A percentile compares a stretch with the other conserved stretches of the same genome.
Evolutionary conservation across 805 yeast species (phyloP).

Genomic region (Myxozyma mucilagina): DNA sequence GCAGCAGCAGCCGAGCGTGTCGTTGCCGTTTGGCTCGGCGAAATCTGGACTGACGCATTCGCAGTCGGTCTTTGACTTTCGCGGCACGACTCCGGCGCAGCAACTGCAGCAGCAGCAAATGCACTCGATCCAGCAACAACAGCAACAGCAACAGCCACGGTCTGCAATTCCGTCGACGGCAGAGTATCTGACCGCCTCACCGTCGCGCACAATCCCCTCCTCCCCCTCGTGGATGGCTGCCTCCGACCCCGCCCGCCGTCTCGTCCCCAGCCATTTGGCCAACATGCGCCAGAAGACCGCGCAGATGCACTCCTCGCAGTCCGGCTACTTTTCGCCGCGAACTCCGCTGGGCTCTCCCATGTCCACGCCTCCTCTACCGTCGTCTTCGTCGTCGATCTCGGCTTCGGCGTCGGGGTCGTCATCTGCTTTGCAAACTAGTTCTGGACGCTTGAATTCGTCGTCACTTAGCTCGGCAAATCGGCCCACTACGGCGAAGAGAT

Average conservation of each 20-base stretch:
- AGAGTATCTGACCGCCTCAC: constrained; percentile 14
- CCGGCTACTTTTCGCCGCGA: constrained; percentile 2
- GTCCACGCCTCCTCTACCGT: neutral
- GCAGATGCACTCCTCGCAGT: constrained; percentile 3
- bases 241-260: constrained; percentile 15
- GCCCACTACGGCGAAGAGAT: constrained; percentile 2
- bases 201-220: constrained; percentile 16
- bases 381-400: constrained; percentile 18
- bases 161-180: constrained; percentile 23
- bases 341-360: neutral
- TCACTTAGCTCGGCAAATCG: neutral
- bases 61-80: constrained; percentile 24
- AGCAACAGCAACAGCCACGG: constrained; percentile 21
- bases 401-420: neutral
- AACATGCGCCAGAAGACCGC: constrained; percentile 23
- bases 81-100: constrained; percentile 24
- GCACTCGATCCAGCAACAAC: constrained; percentile 25
- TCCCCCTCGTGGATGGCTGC: constrained; percentile 21
- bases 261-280: constrained; percentile 26
- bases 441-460: neutral
- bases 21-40: constrained; percentile 2
- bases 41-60: constrained; percentile 15
- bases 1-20: too few species aligned
- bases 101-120: constrained; percentile 31
- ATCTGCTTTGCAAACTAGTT: neutral